These are phyloP conservation scores for Tetrahymena borealis DNA, from an alignment of 73 alveolate species.

Conservation along the genomic window DNA sequence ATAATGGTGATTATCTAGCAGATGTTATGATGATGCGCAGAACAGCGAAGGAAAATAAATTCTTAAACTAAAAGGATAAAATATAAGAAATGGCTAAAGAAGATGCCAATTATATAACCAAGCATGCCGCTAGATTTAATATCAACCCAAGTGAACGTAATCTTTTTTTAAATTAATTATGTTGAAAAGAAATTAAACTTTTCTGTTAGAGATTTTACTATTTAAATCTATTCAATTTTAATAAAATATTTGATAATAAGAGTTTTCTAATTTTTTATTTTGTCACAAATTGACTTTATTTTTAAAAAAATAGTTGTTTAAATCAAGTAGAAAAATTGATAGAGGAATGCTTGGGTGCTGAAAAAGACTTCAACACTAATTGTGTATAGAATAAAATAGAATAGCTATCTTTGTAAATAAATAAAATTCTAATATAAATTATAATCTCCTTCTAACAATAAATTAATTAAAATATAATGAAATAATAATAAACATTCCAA, in stretches of 20 bases:
- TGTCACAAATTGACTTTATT: neutral
- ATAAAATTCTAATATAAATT: neutral
- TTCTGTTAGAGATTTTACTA: too few species aligned
- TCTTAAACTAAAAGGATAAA: neutral
- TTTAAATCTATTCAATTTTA: neutral
- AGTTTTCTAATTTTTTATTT: neutral
- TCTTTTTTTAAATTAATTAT: neutral
- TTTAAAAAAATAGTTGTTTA: neutral
- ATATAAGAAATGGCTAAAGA: neutral
- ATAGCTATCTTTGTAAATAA: neutral
- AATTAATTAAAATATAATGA: too few species aligned
- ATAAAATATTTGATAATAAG: neutral
- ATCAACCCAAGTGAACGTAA: neutral
- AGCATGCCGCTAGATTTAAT: neutral
- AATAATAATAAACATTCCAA: too few species aligned
- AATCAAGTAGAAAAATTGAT: neutral
- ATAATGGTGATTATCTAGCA: neutral
- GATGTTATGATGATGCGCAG: slow-evolving; percentile 2
- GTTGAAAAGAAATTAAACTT: too few species aligned
- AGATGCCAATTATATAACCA: neutral
- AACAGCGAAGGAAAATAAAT: neutral
- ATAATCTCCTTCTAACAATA: neutral
- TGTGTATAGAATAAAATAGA: neutral
- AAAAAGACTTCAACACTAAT: neutral
- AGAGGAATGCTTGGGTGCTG: neutral